A percentile compares a stretch with the other conserved stretches of the same genome.
Evolutionary conservation across 1,284 basidiomycete species (phyloP).

Genomic region (Puccinia triticina): DNA sequence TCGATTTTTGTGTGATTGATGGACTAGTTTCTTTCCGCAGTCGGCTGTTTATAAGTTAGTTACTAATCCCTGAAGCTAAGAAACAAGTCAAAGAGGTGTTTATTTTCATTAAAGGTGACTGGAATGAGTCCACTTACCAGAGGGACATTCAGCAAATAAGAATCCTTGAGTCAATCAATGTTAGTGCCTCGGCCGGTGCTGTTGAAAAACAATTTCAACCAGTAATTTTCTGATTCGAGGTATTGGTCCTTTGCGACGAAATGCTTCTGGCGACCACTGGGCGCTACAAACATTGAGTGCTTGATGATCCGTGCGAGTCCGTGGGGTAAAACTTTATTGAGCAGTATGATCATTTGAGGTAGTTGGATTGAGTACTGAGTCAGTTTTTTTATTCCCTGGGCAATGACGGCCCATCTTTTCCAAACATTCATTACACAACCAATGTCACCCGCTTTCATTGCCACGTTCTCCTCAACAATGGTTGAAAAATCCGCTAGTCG

Average conservation of each 20-base stretch:
- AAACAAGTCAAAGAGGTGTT: not conserved
- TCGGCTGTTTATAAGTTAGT: not conserved
- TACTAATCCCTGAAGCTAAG: not conserved
- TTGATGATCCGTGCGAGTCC: not conserved
- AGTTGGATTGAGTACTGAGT: not conserved
- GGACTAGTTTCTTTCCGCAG: not conserved
- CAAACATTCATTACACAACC: slow-evolving; percentile 6
- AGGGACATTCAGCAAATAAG: not conserved
- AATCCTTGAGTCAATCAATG: slow-evolving; percentile 7
- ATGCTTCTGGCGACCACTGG: not conserved
- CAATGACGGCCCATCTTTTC: slow-evolving; percentile 9
- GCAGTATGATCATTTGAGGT: not conserved
- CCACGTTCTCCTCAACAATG: not conserved
- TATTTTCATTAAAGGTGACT: too few relatives aligned
- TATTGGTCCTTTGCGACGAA: slow-evolving; percentile 20
- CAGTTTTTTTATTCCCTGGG: slow-evolving; percentile 1
- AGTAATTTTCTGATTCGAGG: slow-evolving; percentile 14
- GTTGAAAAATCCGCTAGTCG: not conserved
- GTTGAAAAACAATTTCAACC: slow-evolving; percentile 34
- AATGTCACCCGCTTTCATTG: slow-evolving; percentile 23
- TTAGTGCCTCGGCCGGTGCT: slow-evolving; percentile 14
- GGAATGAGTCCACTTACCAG: not conserved
- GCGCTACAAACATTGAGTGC: slow-evolving; percentile 2
- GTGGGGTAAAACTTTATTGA: not conserved
- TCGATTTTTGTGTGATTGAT: not conserved